Evolutionary conservation across 2,329 filamentous ascomycete species (phyloP).

Genomic region (Ramichloridium luteum): DNA sequence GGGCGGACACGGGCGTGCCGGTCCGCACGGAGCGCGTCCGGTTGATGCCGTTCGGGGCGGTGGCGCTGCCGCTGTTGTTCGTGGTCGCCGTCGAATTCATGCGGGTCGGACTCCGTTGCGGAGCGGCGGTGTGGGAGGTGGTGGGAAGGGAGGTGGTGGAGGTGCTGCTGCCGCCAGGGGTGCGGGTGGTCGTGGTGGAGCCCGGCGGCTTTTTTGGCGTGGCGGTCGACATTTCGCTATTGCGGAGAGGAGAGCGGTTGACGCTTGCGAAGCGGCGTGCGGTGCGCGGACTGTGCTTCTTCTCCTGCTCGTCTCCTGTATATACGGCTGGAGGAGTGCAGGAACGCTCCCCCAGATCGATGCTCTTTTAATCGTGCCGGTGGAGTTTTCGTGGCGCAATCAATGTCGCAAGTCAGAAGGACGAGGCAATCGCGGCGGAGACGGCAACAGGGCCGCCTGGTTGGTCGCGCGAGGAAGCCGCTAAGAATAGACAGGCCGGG

Average conservation of each 20-base stretch:
- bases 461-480: too few species aligned
- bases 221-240: constrained; percentile 3
- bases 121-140: constrained; percentile 2
- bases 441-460: too few species aligned
- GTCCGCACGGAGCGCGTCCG: constrained; percentile 50
- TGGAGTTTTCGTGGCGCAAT: too few species aligned
- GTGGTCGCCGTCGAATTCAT: constrained; percentile 7
- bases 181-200: constrained; percentile 10
- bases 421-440: too few species aligned
- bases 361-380: too few species aligned
- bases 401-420: too few species aligned
- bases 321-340: too few species aligned
- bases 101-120: constrained; percentile 13
- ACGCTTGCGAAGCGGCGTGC: not conserved
- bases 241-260: constrained; percentile 1
- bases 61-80: constrained; percentile 7
- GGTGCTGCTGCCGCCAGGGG: constrained; percentile 6
- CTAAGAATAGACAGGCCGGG: too few species aligned
- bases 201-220: constrained; percentile 14
- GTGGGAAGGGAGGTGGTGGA: constrained; percentile 6
- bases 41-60: constrained; percentile 15
- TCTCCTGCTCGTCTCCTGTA: too few species aligned
- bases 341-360: too few species aligned
- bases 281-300: too few species aligned
- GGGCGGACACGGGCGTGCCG: constrained; percentile 58